phyloP scores from a whole-genome alignment of 1,284 basidiomycete species.

The Entoloma clypeatum region DNA sequence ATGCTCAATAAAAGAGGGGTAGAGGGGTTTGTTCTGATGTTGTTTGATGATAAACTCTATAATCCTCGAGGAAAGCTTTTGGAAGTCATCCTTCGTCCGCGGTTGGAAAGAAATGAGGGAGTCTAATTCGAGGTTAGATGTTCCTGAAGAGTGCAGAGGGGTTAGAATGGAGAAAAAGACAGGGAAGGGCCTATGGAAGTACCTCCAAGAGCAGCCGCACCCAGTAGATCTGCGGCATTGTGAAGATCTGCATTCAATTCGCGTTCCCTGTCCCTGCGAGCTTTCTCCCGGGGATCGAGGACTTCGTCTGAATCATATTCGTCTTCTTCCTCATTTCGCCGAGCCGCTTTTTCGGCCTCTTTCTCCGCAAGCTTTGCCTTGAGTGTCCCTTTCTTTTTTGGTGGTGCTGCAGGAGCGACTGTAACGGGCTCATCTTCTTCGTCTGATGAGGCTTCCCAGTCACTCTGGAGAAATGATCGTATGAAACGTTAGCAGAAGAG shows the following conservation, averaged over 20 bases:
- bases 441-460: slow-evolving; percentile 91
- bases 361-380: slow-evolving; percentile 90
- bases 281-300: slow-evolving; percentile 77
- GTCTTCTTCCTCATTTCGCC: slow-evolving; percentile 37
- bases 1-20: slow-evolving; percentile 77
- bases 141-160: slow-evolving; percentile 37
- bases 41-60: slow-evolving; percentile 70
- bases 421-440: slow-evolving; percentile 63
- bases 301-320: slow-evolving; percentile 75
- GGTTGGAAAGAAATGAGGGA: slow-evolving; percentile 70
- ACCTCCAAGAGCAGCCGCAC: slow-evolving; percentile 67
- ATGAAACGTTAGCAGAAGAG: slow-evolving; percentile 1
- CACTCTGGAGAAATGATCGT: slow-evolving; percentile 53
- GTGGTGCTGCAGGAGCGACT: slow-evolving; percentile 50
- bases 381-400: slow-evolving; percentile 87
- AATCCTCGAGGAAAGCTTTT: slow-evolving; percentile 66
- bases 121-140: slow-evolving; percentile 66
- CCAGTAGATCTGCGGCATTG: slow-evolving; percentile 79
- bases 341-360: slow-evolving; percentile 63
- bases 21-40: slow-evolving; percentile 79
- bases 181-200: slow-evolving; percentile 20
- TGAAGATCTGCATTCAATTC: slow-evolving; percentile 84
- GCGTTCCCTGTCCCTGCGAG: slow-evolving; percentile 67
- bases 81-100: slow-evolving; percentile 83
- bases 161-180: slow-evolving; percentile 4